phyloP scores from a whole-genome alignment of 805 yeast species.

The Jamesozyma gamospora region DNA sequence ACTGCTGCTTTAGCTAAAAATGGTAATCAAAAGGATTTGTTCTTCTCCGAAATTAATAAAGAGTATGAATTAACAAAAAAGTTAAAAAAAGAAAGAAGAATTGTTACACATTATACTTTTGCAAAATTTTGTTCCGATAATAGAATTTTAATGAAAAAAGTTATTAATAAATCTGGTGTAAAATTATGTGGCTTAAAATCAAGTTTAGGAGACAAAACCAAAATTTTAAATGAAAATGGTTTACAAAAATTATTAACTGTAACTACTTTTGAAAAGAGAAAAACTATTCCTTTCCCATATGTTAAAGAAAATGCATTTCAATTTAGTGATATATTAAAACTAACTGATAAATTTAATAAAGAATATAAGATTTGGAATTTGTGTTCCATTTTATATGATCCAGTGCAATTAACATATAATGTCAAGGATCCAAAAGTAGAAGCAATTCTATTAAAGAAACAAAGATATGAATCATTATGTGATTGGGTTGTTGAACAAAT shows the following conservation, averaged over 20 bases:
- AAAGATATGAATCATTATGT: slow-evolving; percentile 39
- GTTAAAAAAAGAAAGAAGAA: slow-evolving; percentile 24
- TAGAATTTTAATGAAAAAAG: slow-evolving; percentile 10
- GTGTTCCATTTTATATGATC: slow-evolving; percentile 55
- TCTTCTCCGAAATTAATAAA: slow-evolving; percentile 36
- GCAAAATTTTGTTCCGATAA: slow-evolving; percentile 17
- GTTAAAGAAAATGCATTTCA: slow-evolving; percentile 30
- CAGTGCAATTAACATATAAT: slow-evolving; percentile 14
- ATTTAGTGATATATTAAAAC: slow-evolving; percentile 18
- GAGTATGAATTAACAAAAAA: slow-evolving; percentile 21
- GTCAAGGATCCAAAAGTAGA: slow-evolving; percentile 16
- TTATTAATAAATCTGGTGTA: slow-evolving; percentile 6
- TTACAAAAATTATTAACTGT: slow-evolving; percentile 16
- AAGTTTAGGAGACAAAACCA: not conserved
- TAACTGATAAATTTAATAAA: slow-evolving; percentile 6
- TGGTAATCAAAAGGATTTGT: slow-evolving; percentile 8
- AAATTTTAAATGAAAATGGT: not conserved
- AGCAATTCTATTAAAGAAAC: slow-evolving; percentile 22
- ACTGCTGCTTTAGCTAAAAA: not conserved
- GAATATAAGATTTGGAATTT: slow-evolving; percentile 41
- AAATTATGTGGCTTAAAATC: not conserved
- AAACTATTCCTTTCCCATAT: slow-evolving; percentile 30
- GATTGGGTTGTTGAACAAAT: slow-evolving; percentile 48
- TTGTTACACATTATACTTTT: slow-evolving; percentile 15
- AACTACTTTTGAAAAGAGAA: slow-evolving; percentile 21